Percentiles rank a stretch among this genome's conserved stretches.
phyloP scores from a whole-genome alignment of 2,329 filamentous ascomycete species.

The Penicillium janthinellum region DNA sequence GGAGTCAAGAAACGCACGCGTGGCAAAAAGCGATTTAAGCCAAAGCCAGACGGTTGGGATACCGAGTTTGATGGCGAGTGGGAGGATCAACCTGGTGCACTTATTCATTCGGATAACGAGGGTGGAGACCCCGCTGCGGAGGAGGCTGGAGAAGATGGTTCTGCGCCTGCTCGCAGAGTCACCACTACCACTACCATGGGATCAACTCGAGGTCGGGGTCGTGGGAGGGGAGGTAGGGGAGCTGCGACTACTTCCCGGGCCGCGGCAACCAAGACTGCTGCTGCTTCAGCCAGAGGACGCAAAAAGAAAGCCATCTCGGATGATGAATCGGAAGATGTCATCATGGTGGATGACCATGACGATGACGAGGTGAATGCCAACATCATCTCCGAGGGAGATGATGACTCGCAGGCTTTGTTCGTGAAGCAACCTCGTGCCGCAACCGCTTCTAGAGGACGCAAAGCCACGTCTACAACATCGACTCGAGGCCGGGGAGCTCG shows the following conservation, averaged over 20 bases:
- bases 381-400: conserved; percentile 34
- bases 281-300: conserved; percentile 30
- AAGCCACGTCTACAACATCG: conserved; percentile 22
- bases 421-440: conserved; percentile 39
- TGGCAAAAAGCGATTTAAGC: conserved; percentile 64
- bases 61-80: conserved; percentile 85
- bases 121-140: conserved; percentile 51
- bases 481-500: conserved; percentile 31
- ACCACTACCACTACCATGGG: conserved; percentile 40
- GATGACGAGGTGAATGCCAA: conserved; percentile 34
- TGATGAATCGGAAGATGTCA: conserved; percentile 43
- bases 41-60: conserved; percentile 81
- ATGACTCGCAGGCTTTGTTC: conserved; percentile 45
- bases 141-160: conserved; percentile 52
- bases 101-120: conserved; percentile 56
- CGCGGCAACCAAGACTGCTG: conserved; percentile 35
- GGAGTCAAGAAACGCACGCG: conserved; percentile 60
- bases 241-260: conserved; percentile 41
- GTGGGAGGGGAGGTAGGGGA: conserved; percentile 47
- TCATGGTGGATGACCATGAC: conserved; percentile 42
- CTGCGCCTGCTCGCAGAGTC: conserved; percentile 27
- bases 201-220: conserved; percentile 51
- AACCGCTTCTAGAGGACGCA: conserved; percentile 30
- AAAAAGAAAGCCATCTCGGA: conserved; percentile 39
- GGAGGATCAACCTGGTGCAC: conserved; percentile 74